Evolutionary conservation across 768 basidiomycete species (phyloP).

Genomic region (Candolleomyces eurysporus): DNA sequence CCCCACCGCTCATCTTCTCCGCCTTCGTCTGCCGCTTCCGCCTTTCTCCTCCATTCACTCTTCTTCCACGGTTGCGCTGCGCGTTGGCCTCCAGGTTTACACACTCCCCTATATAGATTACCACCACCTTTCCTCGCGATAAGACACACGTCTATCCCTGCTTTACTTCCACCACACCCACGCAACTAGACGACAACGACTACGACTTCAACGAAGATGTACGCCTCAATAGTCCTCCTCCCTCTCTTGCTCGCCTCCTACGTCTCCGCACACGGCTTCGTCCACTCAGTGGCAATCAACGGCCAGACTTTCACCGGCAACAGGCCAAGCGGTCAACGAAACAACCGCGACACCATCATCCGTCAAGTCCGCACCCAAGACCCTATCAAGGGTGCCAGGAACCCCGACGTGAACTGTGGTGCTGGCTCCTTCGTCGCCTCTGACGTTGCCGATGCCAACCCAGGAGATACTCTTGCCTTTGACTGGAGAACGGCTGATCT

Average conservation of each 20-base stretch:
- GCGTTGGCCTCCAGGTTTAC: constrained; percentile 4
- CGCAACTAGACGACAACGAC: background rate
- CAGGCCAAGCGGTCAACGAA: constrained; percentile 18
- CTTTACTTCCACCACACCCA: background rate
- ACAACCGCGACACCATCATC: constrained; percentile 30
- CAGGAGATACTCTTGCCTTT: constrained; percentile 55
- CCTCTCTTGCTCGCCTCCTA: constrained; percentile 33
- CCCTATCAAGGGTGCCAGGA: constrained; percentile 54
- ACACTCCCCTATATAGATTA: background rate
- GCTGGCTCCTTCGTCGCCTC: constrained; percentile 46
- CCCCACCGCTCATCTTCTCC: background rate
- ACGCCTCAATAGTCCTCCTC: constrained; percentile 22
- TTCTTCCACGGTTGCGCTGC: background rate
- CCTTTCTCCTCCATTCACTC: background rate
- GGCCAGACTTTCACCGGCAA: constrained; percentile 38
- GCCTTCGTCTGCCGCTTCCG: background rate
- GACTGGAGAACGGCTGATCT: constrained; percentile 52
- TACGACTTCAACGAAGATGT: constrained; percentile 19
- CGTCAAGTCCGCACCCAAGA: constrained; percentile 36
- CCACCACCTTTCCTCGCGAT: background rate
- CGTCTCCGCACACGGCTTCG: constrained; percentile 46
- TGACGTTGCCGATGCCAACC: constrained; percentile 53
- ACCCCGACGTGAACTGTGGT: constrained; percentile 61
- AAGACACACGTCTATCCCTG: background rate
- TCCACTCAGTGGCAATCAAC: constrained; percentile 36